Percentiles rank a stretch among this genome's conserved stretches.
These are phyloP conservation scores for Leccinum longicurvipes DNA, from an alignment of 768 basidiomycete genomes.

Conservation along the genomic window DNA sequence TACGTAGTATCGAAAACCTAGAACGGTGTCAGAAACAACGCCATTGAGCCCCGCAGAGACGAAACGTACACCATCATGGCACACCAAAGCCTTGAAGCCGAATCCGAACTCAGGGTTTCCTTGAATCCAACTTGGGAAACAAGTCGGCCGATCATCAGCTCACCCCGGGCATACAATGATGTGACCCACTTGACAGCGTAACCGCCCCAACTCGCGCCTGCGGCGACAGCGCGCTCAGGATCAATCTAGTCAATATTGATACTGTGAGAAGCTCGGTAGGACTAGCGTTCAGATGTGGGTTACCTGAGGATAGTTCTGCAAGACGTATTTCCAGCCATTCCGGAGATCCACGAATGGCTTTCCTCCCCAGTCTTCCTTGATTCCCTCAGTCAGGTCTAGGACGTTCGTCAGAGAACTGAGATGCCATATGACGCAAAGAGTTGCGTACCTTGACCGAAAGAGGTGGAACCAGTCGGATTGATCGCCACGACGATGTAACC, in stretches of 20 bases:
- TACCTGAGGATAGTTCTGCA: slow-evolving; percentile 70
- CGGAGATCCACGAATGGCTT: slow-evolving; percentile 78
- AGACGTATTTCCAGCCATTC: slow-evolving; percentile 68
- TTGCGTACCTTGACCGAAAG: slow-evolving; percentile 76
- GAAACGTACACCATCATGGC: slow-evolving; percentile 78
- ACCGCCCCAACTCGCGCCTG: slow-evolving; percentile 85
- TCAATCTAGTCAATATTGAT: slow-evolving; percentile 49
- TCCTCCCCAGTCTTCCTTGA: slow-evolving; percentile 80
- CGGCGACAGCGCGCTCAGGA: slow-evolving; percentile 64
- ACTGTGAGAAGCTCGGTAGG: neutral
- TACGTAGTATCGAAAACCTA: slow-evolving; percentile 75
- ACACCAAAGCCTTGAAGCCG: slow-evolving; percentile 87
- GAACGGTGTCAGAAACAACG: neutral
- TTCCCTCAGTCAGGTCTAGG: slow-evolving; percentile 75
- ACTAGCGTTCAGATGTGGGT: neutral
- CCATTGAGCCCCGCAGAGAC: neutral
- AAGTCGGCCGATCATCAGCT: slow-evolving; percentile 1
- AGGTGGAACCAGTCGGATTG: slow-evolving; percentile 93
- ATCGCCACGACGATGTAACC: slow-evolving; percentile 87
- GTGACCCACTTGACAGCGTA: slow-evolving; percentile 76
- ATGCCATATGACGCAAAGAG: neutral
- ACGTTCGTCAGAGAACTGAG: neutral
- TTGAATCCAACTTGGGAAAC: slow-evolving; percentile 77
- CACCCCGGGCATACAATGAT: neutral
- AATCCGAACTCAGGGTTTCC: slow-evolving; percentile 88